Evolutionary conservation across 805 yeast species (phyloP).

Genomic region (Kluyveromyces starmeri): DNA sequence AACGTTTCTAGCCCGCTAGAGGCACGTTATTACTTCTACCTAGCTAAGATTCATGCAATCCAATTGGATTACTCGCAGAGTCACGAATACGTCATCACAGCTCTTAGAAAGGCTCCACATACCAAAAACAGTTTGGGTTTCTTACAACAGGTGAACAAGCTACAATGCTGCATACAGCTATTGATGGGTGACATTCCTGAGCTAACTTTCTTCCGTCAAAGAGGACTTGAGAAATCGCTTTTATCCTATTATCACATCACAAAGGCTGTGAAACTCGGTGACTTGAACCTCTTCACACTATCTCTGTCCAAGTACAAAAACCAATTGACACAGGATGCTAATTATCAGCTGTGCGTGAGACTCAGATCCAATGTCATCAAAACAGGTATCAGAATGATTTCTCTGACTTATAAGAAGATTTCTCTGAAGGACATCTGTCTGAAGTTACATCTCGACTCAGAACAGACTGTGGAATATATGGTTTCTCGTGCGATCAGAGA

Average conservation of each 20-base stretch:
- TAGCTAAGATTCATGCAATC: constrained; percentile 84
- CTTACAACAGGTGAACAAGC: constrained; percentile 79
- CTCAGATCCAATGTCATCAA: constrained; percentile 95
- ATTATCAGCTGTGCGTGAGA: constrained; percentile 75
- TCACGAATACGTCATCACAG: constrained; percentile 83
- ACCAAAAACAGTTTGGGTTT: constrained; percentile 79
- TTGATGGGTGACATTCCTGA: constrained; percentile 97
- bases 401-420: constrained; percentile 82
- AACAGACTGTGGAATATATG: constrained; percentile 93
- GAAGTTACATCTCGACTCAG: constrained; percentile 84
- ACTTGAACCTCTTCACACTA: constrained; percentile 68
- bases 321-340: constrained; percentile 63
- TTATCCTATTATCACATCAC: constrained; percentile 81
- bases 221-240: constrained; percentile 48
- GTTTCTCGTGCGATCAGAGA: constrained; percentile 95
- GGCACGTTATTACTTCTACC: constrained; percentile 84
- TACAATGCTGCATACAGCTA: constrained; percentile 79
- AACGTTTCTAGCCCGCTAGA: constrained; percentile 78
- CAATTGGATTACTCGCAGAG: constrained; percentile 91
- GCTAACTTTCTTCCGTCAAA: constrained; percentile 65
- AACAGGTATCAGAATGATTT: constrained; percentile 91
- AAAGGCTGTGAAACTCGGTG: constrained; percentile 88
- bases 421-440: constrained; percentile 91
- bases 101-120: constrained; percentile 94
- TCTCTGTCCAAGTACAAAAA: constrained; percentile 56